A percentile compares a stretch with the other conserved stretches of the same genome.
Conservation (phyloP, 1,284 basidiomycete species). For the Pyrrhoderma lamaoense region DNA sequence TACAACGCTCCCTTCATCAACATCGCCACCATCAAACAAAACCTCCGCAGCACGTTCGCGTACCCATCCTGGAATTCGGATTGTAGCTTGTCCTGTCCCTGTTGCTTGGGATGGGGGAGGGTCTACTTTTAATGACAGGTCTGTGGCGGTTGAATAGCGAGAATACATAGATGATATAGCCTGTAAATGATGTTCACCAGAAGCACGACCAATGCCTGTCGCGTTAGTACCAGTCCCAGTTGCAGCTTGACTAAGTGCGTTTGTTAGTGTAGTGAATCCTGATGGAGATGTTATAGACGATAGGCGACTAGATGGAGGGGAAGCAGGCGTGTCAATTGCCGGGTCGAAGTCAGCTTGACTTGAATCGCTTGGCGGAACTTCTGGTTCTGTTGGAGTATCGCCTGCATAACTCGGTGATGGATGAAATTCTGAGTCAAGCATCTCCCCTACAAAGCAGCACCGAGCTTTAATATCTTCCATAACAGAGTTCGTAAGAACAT, state of each 20-base stretch:
- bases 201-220: slow-evolving; percentile 20
- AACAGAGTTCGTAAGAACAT: slow-evolving; percentile 65
- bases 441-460: slow-evolving; percentile 68
- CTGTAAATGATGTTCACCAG: slow-evolving; percentile 51
- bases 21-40: slow-evolving; percentile 84
- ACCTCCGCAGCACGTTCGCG: slow-evolving; percentile 87
- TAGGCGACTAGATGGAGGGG: slow-evolving; percentile 29
- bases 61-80: slow-evolving; percentile 92
- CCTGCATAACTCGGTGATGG: slow-evolving; percentile 32
- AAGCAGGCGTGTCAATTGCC: slow-evolving; percentile 11
- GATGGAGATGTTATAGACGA: slow-evolving; percentile 49
- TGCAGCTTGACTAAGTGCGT: slow-evolving; percentile 25
- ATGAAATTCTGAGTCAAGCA: slow-evolving; percentile 37
- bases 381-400: slow-evolving; percentile 42
- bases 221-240: slow-evolving; percentile 23
- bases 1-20: slow-evolving; percentile 75
- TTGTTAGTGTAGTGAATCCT: slow-evolving; percentile 49
- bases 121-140: slow-evolving; percentile 56
- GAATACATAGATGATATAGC: slow-evolving; percentile 61
- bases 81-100: slow-evolving; percentile 67
- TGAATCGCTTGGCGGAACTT: slow-evolving; percentile 38
- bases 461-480: slow-evolving; percentile 80
- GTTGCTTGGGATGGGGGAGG: slow-evolving; percentile 51
- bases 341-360: slow-evolving; percentile 44
- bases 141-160: slow-evolving; percentile 66